These are phyloP conservation scores for Alternaria alternata DNA, from an alignment of 2,329 filamentous ascomycete species.

Conservation along the genomic window DNA sequence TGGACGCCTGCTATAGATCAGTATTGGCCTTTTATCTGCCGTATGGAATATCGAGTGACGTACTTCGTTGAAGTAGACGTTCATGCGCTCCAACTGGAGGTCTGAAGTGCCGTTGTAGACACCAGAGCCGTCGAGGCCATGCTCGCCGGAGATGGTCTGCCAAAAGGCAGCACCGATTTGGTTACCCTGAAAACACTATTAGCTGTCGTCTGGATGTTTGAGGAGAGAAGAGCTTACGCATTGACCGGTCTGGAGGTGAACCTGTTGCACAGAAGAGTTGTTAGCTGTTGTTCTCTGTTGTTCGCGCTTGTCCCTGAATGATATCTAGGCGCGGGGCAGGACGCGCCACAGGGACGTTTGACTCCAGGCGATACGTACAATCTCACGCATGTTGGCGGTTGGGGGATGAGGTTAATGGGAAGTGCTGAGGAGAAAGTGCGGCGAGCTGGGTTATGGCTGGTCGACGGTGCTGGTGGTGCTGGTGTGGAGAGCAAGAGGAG, in stretches of 20 bases:
- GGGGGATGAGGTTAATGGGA: constrained; percentile 30
- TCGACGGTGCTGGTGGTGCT: constrained; percentile 40
- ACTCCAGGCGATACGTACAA: constrained; percentile 61
- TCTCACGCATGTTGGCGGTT: constrained; percentile 70
- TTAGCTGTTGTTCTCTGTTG: constrained; percentile 64
- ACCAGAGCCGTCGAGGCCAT: constrained; percentile 96
- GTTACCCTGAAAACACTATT: constrained; percentile 77
- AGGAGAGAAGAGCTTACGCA: constrained; percentile 72
- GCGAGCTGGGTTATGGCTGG: constrained; percentile 38
- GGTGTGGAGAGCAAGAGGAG: constrained; percentile 43
- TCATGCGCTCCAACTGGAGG: constrained; percentile 99
- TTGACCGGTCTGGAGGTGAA: constrained; percentile 99
- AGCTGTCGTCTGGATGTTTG: constrained; percentile 29
- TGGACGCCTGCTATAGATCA: constrained; percentile 72
- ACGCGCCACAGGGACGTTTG: constrained; percentile 54
- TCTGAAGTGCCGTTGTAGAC: constrained; percentile 98
- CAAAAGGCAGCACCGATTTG: constrained; percentile 99
- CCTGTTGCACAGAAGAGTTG: constrained; percentile 67
- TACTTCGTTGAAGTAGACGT: constrained; percentile 98
- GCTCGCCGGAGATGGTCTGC: constrained; percentile 71
- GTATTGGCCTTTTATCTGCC: constrained; percentile 21
- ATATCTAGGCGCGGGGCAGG: constrained; percentile 51
- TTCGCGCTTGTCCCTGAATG: constrained; percentile 42
- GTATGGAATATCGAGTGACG: constrained; percentile 35
- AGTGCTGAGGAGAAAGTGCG: constrained; percentile 43